Conservation (phyloP, 2,329 filamentous ascomycete species). For the Aspergillus brasiliensis region DNA sequence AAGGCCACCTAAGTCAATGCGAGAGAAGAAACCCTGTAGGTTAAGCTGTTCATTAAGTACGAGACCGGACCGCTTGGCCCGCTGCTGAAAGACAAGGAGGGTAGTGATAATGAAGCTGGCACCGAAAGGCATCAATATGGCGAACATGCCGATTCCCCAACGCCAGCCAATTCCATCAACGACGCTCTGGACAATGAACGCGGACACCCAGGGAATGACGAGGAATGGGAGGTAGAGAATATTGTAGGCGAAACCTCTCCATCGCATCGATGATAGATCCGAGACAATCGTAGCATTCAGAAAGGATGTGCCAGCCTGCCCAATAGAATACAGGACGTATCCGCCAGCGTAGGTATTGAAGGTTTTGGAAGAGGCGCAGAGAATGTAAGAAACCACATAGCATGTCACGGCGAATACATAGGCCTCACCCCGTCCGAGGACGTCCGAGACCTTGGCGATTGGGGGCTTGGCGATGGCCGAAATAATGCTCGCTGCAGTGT, state of each 20-base stretch:
- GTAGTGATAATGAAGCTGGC: slow-evolving; percentile 41
- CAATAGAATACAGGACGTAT: slow-evolving; percentile 40
- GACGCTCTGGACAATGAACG: slow-evolving; percentile 45
- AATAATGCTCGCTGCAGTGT: slow-evolving; percentile 42
- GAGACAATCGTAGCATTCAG: slow-evolving; percentile 47
- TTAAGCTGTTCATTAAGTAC: slow-evolving; percentile 28
- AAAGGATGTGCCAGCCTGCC: slow-evolving; percentile 43
- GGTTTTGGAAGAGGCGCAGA: slow-evolving; percentile 38
- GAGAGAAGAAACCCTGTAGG: slow-evolving; percentile 33
- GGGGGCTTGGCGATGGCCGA: slow-evolving; percentile 45
- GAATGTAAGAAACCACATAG: slow-evolving; percentile 43
- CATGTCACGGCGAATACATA: slow-evolving; percentile 38
- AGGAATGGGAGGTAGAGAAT: slow-evolving; percentile 45
- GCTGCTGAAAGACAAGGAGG: slow-evolving; percentile 40
- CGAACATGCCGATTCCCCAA: slow-evolving; percentile 50
- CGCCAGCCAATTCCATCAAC: slow-evolving; percentile 47
- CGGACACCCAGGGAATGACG: slow-evolving; percentile 45
- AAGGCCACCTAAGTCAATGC: slow-evolving; percentile 45
- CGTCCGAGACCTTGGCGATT: slow-evolving; percentile 47
- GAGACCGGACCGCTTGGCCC: slow-evolving; percentile 33
- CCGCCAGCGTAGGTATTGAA: slow-evolving; percentile 43
- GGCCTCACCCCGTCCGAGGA: slow-evolving; percentile 44
- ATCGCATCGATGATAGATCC: slow-evolving; percentile 45
- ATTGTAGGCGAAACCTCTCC: slow-evolving; percentile 43
- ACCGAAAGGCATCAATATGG: slow-evolving; percentile 45